A percentile compares a stretch with the other conserved stretches of the same genome.
phyloP scores from a whole-genome alignment of 2,329 filamentous ascomycete genomes.

The Pezicula neosporulosa region DNA sequence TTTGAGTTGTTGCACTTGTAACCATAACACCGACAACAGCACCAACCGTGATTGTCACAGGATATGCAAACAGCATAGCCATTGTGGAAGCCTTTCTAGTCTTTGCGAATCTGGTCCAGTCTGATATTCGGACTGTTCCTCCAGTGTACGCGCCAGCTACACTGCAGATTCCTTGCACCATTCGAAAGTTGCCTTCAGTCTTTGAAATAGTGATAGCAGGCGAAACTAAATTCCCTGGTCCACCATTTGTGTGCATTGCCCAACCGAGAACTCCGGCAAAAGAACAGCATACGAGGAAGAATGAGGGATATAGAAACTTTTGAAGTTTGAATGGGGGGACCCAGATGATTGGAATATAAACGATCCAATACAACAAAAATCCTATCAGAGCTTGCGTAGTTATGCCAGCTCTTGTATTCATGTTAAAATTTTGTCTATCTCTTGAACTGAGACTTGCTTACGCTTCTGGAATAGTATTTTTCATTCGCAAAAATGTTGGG shows the following conservation, averaged over 20 bases:
- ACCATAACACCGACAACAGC: neutral
- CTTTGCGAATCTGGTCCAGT: neutral
- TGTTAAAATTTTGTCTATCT: too few relatives aligned
- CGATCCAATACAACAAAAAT: neutral
- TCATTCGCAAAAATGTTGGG: neutral
- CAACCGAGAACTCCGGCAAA: neutral
- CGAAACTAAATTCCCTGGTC: neutral
- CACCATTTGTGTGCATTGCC: neutral
- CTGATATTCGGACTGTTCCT: neutral
- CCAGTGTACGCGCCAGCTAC: neutral
- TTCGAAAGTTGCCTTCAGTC: neutral
- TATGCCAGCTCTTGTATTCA: neutral
- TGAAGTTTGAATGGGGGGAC: neutral
- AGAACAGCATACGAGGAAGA: neutral
- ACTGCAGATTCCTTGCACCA: neutral
- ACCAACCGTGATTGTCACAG: neutral
- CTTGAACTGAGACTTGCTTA: too few relatives aligned
- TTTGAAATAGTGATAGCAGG: neutral
- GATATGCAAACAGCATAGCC: neutral
- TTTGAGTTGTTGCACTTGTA: neutral
- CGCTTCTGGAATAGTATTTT: neutral
- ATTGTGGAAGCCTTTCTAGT: neutral
- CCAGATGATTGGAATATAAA: neutral
- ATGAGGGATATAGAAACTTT: neutral
- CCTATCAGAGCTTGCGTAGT: neutral